These are phyloP conservation scores for Eimeria acervulina DNA, from an alignment of 169 alveolate species.

Conservation along the genomic window DNA sequence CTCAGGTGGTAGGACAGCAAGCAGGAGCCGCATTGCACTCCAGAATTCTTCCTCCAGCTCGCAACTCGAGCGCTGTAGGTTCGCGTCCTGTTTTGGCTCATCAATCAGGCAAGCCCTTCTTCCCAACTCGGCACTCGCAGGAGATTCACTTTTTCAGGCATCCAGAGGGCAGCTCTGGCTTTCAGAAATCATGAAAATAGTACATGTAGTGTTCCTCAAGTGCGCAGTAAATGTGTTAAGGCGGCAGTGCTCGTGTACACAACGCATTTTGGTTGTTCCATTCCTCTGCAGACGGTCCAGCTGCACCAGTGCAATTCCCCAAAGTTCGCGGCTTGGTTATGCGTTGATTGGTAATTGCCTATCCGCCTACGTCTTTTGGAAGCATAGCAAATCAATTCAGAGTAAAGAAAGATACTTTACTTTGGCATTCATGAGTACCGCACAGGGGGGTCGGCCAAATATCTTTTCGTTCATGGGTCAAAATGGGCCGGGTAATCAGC, in stretches of 20 bases:
- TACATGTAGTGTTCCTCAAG: background rate
- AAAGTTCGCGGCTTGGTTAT: constrained; percentile 68
- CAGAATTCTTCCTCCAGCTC: background rate
- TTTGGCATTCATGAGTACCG: background rate
- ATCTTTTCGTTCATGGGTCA: background rate
- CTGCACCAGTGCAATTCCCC: constrained; percentile 63
- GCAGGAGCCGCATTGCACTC: constrained; percentile 20
- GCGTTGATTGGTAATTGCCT: constrained; percentile 8
- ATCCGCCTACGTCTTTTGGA: background rate
- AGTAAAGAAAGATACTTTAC: background rate
- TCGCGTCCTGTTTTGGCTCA: constrained; percentile 11
- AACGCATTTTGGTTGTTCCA: background rate
- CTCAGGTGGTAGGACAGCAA: constrained; percentile 57
- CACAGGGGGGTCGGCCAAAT: background rate
- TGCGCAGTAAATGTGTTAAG: background rate
- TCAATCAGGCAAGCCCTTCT: background rate
- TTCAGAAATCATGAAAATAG: background rate
- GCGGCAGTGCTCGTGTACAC: background rate
- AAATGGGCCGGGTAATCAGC: background rate
- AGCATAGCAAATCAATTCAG: background rate
- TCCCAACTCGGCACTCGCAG: background rate
- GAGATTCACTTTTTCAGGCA: background rate
- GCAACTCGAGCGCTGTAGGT: constrained; percentile 37
- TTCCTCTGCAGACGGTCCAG: background rate
- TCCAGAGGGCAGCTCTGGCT: background rate